Conservation (phyloP, 257 asterid genomes). For the Gentiana macrophylla region DNA sequence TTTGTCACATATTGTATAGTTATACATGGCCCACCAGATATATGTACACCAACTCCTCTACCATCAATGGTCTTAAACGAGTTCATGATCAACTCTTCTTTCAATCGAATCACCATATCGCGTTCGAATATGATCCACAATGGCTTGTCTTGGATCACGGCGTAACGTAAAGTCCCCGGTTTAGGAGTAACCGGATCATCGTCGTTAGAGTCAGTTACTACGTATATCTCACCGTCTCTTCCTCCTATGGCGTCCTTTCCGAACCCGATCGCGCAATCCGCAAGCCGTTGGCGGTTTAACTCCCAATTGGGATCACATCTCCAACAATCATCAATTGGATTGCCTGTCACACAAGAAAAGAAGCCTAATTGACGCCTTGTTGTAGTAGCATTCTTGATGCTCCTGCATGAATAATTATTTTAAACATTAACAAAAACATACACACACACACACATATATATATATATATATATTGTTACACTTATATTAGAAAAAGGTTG, state of each 20-base stretch:
- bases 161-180: conserved; percentile 71
- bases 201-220: conserved; percentile 46
- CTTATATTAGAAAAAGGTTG: too few species aligned
- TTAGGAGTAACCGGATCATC: conserved; percentile 43
- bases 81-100: conserved; percentile 76
- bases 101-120: conserved; percentile 67
- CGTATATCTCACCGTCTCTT: conserved; percentile 45
- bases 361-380: conserved; percentile 58
- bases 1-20: conserved; percentile 67
- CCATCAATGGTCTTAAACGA: conserved; percentile 81
- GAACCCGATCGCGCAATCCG: conserved; percentile 71
- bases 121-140: conserved; percentile 68
- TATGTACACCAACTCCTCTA: conserved; percentile 72
- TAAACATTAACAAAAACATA: conserved; percentile 1
- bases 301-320: conserved; percentile 68
- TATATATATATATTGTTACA: not conserved
- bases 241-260: conserved; percentile 79
- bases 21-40: conserved; percentile 76
- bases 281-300: conserved; percentile 47
- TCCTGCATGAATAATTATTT: conserved; percentile 32
- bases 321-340: conserved; percentile 87
- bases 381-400: conserved; percentile 40
- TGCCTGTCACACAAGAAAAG: conserved; percentile 64
- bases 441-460: too few species aligned
- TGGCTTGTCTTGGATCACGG: conserved; percentile 56